These are phyloP conservation scores for Ceratocystiopsis minuta DNA, from an alignment of 2,329 filamentous ascomycete species.

Conservation along the genomic window DNA sequence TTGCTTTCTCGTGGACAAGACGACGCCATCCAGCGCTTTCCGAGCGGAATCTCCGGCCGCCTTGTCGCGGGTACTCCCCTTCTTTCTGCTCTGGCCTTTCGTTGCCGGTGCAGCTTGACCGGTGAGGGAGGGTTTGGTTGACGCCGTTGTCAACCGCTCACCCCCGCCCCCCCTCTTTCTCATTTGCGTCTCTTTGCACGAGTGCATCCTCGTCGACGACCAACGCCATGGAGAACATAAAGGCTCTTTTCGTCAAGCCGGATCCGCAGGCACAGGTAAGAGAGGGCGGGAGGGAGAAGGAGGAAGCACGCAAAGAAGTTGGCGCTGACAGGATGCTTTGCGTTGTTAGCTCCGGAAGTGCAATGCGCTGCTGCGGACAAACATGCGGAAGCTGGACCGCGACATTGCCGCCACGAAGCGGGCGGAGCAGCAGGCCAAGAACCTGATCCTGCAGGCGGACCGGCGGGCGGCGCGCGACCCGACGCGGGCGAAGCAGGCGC, in stretches of 20 bases:
- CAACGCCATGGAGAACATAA: constrained; percentile 65
- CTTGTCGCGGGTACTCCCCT: no score
- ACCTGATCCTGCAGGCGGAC: constrained; percentile 67
- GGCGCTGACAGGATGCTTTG: background rate
- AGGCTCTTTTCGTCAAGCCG: constrained; percentile 73
- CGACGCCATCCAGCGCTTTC: no score
- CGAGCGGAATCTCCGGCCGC: no score
- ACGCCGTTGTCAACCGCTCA: no score
- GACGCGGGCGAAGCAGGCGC: constrained; percentile 58
- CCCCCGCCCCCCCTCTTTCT: no score
- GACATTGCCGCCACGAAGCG: constrained; percentile 66
- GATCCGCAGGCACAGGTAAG: constrained; percentile 82
- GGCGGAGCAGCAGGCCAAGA: constrained; percentile 70
- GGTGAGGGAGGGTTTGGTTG: no score
- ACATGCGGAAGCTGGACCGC: constrained; percentile 86
- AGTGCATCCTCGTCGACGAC: background rate
- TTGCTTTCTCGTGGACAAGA: no score
- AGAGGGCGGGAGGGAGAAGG: no score
- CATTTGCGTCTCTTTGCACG: background rate
- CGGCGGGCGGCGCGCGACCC: constrained; percentile 67
- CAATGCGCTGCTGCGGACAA: constrained; percentile 72
- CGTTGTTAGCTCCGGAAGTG: constrained; percentile 70
- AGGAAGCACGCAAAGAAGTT: no score
- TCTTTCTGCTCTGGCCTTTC: no score
- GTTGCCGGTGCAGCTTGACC: no score